Percentiles rank a stretch among this genome's conserved stretches.
Evolutionary conservation across 2,329 filamentous ascomycete species (phyloP).

Genomic region (Trichoderma semiorbis): DNA sequence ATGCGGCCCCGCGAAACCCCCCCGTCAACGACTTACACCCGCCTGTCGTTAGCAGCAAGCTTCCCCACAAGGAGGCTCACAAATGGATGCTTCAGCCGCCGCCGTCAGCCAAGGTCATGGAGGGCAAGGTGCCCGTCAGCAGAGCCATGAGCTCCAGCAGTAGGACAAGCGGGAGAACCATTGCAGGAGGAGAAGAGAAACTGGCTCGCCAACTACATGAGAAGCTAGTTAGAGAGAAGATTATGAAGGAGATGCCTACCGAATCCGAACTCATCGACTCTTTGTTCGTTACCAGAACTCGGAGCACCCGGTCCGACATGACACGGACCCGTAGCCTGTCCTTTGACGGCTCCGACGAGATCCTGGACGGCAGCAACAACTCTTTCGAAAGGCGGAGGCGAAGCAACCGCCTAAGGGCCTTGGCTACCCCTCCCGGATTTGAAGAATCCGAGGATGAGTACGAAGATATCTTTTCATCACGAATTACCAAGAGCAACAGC

Average conservation of each 20-base stretch:
- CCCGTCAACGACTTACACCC: constrained; percentile 85
- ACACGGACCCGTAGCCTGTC: constrained; percentile 38
- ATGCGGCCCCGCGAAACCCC: constrained; percentile 59
- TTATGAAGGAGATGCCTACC: constrained; percentile 41
- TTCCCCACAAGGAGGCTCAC: constrained; percentile 65
- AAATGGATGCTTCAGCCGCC: constrained; percentile 93
- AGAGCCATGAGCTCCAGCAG: constrained; percentile 58
- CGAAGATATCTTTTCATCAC: constrained; percentile 28
- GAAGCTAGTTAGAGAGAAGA: constrained; percentile 45
- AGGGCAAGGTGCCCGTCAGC: constrained; percentile 71
- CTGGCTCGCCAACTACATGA: constrained; percentile 44
- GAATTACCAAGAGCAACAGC: constrained; percentile 27
- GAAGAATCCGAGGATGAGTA: constrained; percentile 35
- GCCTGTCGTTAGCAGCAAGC: constrained; percentile 75
- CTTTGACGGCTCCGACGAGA: constrained; percentile 36
- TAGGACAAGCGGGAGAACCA: constrained; percentile 44
- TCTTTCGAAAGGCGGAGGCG: constrained; percentile 28
- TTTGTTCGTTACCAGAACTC: constrained; percentile 34
- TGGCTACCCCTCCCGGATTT: constrained; percentile 30
- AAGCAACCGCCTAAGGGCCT: constrained; percentile 27
- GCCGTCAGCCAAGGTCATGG: constrained; percentile 87
- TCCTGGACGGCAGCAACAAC: constrained; percentile 25
- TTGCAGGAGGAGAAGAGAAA: constrained; percentile 40
- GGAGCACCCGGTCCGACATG: constrained; percentile 31
- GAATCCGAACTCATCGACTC: constrained; percentile 45